These are phyloP conservation scores for Hamiltosporidium tvaerminnensis DNA, from an alignment of 371 early-diverging fungal genomes.

Conservation along the genomic window DNA sequence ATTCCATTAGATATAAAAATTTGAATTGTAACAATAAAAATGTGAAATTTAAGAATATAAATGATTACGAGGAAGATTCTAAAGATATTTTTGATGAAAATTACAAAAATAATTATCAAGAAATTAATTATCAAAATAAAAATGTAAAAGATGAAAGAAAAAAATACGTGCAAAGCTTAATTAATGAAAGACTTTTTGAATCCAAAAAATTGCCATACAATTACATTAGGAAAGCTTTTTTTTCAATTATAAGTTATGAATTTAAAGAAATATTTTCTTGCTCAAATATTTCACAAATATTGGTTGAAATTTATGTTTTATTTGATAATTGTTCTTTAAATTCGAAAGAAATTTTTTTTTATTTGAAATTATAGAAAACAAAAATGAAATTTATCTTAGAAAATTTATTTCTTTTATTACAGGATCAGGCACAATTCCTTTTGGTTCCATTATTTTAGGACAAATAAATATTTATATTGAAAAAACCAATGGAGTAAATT, in stretches of 20 bases:
- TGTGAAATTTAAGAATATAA: too few species aligned
- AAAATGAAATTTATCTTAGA: constrained; percentile 6
- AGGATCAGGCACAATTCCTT: constrained; percentile 19
- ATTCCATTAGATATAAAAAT: neutral
- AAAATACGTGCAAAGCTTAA: neutral
- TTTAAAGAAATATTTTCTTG: constrained; percentile 7
- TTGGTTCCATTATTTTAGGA: neutral
- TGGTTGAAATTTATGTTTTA: neutral
- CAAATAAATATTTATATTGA: constrained; percentile 12
- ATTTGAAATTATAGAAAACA: constrained; percentile 18
- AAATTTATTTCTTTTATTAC: constrained; percentile 24
- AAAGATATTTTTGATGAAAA: too few species aligned
- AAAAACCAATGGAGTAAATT: neutral
- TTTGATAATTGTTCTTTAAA: constrained; percentile 6
- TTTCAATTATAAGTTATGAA: constrained; percentile 3
- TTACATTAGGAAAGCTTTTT: constrained; percentile 12
- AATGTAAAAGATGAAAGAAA: neutral
- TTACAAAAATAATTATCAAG: too few species aligned
- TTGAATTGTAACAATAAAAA: too few species aligned
- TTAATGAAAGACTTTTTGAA: neutral
- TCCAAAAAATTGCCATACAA: constrained; percentile 8
- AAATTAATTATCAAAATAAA: too few species aligned
- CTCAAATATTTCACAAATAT: constrained; percentile 8
- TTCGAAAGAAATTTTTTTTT: constrained; percentile 19
- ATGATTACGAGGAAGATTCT: too few species aligned